Evolutionary conservation across 768 basidiomycete species (phyloP).

Genomic region (Chalciporus sphaerocephalus): DNA sequence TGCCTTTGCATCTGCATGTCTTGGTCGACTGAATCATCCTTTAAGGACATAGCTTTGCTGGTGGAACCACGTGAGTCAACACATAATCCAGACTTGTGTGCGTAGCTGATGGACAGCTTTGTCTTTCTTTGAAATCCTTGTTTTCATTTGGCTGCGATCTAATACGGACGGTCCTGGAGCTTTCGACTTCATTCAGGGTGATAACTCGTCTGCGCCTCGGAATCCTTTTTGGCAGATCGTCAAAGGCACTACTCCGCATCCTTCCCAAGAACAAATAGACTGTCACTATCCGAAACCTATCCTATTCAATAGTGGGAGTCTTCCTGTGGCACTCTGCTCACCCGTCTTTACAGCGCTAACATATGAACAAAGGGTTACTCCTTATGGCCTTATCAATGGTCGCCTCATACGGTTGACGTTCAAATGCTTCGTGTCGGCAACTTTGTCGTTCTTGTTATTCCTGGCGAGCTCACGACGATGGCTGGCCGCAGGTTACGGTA

Average conservation of each 20-base stretch:
- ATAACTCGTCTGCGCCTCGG: constrained; percentile 57
- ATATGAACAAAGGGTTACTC: constrained; percentile 51
- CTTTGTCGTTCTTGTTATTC: constrained; percentile 70
- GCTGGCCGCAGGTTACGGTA: constrained; percentile 71
- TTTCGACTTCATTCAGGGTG: constrained; percentile 74
- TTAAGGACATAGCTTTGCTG: constrained; percentile 77
- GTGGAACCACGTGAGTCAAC: constrained; percentile 70
- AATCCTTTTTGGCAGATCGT: constrained; percentile 82
- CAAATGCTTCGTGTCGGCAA: constrained; percentile 77
- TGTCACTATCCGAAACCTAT: constrained; percentile 81
- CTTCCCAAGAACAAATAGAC: constrained; percentile 54
- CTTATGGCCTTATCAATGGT: constrained; percentile 67
- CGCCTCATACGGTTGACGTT: constrained; percentile 65
- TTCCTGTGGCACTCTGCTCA: neutral
- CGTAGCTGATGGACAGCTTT: neutral
- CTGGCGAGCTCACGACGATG: constrained; percentile 82
- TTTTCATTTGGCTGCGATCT: neutral
- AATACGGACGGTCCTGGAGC: constrained; percentile 66
- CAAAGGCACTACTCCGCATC: constrained; percentile 63
- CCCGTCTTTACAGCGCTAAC: constrained; percentile 17
- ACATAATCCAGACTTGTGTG: neutral
- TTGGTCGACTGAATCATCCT: neutral
- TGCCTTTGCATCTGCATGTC: constrained; percentile 4
- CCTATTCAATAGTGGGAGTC: constrained; percentile 56
- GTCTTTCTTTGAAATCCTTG: neutral